These are phyloP conservation scores for Wilcoxina mikolae DNA, from an alignment of 495 filamentous ascomycete species.

Conservation along the genomic window DNA sequence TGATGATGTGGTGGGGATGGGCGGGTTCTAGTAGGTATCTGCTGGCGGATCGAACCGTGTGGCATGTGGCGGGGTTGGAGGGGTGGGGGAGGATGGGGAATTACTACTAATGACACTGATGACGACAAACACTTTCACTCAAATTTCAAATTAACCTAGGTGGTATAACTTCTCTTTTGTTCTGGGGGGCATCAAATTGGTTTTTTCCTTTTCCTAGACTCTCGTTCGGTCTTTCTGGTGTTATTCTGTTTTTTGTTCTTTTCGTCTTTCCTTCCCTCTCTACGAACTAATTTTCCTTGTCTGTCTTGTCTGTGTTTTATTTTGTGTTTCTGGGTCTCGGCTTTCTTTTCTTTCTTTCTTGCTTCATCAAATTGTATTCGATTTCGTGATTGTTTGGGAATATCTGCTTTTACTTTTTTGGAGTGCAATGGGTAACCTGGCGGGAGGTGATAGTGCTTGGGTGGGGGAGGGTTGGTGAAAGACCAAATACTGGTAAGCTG, in stretches of 20 bases:
- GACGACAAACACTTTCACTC: no score
- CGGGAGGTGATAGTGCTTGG: background rate
- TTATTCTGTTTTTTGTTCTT: background rate
- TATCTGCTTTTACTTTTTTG: background rate
- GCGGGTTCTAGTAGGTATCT: background rate
- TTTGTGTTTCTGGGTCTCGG: background rate
- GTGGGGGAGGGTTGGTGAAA: background rate
- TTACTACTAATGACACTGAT: no score
- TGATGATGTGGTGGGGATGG: conserved; percentile 15
- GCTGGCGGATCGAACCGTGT: conserved; percentile 2
- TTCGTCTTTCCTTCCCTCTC: background rate
- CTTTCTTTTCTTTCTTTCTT: background rate
- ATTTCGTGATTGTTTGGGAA: background rate
- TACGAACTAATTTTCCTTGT: background rate
- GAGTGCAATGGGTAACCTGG: background rate
- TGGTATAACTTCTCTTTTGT: no score
- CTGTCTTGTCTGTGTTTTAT: background rate
- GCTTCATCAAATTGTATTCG: background rate
- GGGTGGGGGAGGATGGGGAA: background rate
- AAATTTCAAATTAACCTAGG: no score
- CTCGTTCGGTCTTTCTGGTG: background rate
- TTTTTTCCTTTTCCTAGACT: background rate
- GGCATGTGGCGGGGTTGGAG: background rate
- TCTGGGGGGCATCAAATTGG: no score
- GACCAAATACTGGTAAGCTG: no score